Evolutionary conservation across 1,139 yeast genomes (phyloP).

Genomic region (Blastobotrys serpentis): DNA sequence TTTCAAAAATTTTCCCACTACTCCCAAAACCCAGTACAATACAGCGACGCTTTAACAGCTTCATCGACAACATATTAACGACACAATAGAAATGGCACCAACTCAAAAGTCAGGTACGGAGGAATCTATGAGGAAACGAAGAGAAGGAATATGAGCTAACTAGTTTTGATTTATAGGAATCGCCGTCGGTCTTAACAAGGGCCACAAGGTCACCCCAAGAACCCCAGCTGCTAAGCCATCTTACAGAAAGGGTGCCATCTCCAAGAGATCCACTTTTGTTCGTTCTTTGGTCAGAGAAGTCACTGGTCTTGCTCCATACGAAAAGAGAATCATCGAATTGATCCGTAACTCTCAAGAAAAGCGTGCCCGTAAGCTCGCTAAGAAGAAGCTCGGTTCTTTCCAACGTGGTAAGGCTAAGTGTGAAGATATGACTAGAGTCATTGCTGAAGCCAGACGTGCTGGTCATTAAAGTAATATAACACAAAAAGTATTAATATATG

Average conservation of each 20-base stretch:
- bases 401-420: conserved; percentile 99
- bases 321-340: conserved; percentile 98
- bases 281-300: conserved; percentile 96
- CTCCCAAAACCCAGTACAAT: no score
- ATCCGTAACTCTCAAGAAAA: conserved; percentile 99
- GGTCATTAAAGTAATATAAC: conserved; percentile 10
- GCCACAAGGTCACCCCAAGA: conserved; percentile 94
- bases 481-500: conserved; percentile 7
- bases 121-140: conserved; percentile 4
- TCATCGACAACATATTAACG: conserved; percentile 21
- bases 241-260: conserved; percentile 94
- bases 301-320: conserved; percentile 99
- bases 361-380: conserved; percentile 99
- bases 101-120: conserved; percentile 45
- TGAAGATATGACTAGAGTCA: conserved; percentile 96
- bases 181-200: conserved; percentile 98
- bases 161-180: conserved; percentile 58
- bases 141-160: conserved; percentile 1
- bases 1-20: no score
- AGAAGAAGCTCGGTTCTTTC: conserved; percentile 99
- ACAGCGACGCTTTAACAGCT: background rate
- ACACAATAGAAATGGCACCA: conserved; percentile 40
- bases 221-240: conserved; percentile 93
- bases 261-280: conserved; percentile 95
- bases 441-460: conserved; percentile 93